Conservation (phyloP, 139 green algal species). For the Chlamydomonas asymmetrica region DNA sequence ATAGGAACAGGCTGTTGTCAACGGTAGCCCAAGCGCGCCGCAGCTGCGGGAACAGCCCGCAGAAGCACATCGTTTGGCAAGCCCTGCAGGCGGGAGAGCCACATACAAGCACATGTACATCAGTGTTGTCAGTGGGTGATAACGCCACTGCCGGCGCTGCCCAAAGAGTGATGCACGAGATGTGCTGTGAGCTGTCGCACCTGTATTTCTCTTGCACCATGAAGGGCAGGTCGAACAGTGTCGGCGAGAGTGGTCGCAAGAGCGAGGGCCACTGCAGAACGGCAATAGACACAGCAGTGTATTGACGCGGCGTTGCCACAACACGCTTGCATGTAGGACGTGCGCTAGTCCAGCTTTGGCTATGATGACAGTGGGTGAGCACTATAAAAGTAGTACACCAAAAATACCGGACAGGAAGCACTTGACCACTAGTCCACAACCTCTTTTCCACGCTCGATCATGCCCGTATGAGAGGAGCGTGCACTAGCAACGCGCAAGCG, state of each 20-base stretch:
- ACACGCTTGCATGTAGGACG: neutral
- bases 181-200: no score
- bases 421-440: no score
- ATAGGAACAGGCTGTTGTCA: constrained; percentile 92
- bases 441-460: no score
- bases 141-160: no score
- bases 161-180: no score
- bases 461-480: no score
- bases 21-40: constrained; percentile 87
- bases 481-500: no score
- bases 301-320: neutral
- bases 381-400: neutral
- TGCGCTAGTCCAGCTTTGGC: neutral
- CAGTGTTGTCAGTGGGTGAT: no score
- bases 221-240: constrained; percentile 68
- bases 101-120: no score
- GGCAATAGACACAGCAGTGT: neutral
- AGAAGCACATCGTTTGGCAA: constrained; percentile 87
- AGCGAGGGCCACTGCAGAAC: constrained; percentile 76
- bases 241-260: constrained; percentile 59
- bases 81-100: no score
- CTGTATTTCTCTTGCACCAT: constrained; percentile 86
- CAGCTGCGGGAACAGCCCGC: constrained; percentile 86
- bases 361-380: neutral
- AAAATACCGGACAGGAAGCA: neutral